Conservation (phyloP, 2,329 filamentous ascomycete genomes). For the Thelonectria olida region DNA sequence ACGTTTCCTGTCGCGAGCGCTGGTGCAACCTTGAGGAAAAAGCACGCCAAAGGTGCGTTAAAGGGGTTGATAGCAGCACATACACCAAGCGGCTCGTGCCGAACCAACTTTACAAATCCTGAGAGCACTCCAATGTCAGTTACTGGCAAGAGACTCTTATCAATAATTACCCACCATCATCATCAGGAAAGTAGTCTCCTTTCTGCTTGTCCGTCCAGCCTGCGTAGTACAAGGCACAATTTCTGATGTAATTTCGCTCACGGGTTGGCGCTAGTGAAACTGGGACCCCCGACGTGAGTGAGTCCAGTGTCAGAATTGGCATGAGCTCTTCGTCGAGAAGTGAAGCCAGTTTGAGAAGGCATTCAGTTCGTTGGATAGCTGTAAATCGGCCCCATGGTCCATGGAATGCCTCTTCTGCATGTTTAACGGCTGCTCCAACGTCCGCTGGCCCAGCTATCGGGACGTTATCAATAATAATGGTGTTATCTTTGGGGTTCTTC, state of each 20-base stretch:
- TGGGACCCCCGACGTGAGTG: constrained; percentile 22
- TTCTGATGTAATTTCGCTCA: constrained; percentile 24
- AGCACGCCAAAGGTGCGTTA: constrained; percentile 22
- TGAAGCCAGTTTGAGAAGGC: constrained; percentile 22
- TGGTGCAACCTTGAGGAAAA: constrained; percentile 47
- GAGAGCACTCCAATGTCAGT: background rate
- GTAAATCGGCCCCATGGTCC: constrained; percentile 23
- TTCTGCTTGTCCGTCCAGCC: constrained; percentile 27
- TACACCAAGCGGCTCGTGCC: constrained; percentile 23
- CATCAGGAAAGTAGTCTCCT: constrained; percentile 23
- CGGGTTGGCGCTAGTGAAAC: constrained; percentile 20
- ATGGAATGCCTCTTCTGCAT: constrained; percentile 19
- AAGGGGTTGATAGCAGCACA: constrained; percentile 25
- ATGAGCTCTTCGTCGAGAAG: constrained; percentile 19
- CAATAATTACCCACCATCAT: constrained; percentile 17
- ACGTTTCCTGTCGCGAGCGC: constrained; percentile 63
- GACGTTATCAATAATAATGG: background rate
- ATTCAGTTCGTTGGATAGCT: constrained; percentile 19
- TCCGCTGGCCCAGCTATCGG: constrained; percentile 19
- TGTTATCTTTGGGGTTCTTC: constrained; percentile 21
- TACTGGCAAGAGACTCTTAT: background rate
- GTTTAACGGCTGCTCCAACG: constrained; percentile 11
- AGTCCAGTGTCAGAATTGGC: constrained; percentile 16
- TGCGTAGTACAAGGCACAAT: constrained; percentile 23
- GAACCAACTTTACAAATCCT: constrained; percentile 23